phyloP scores from a whole-genome alignment of 2,329 filamentous ascomycete genomes.

The Knufia petricola region DNA sequence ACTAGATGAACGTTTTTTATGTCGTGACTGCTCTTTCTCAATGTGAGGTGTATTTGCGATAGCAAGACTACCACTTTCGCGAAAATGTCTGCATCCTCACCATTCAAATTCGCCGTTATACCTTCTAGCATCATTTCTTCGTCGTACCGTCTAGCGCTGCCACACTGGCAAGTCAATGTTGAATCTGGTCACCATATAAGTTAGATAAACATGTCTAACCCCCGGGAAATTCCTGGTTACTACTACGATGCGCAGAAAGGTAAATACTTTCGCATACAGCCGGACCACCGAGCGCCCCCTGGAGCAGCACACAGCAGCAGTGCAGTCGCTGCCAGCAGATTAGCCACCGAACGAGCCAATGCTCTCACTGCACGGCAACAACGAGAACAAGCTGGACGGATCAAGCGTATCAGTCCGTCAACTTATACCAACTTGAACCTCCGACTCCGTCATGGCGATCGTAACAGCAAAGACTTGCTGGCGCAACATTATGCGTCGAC shows the following conservation, averaged over 20 bases:
- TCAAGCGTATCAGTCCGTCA: background rate
- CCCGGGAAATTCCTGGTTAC: background rate
- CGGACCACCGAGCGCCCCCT: conserved; percentile 37
- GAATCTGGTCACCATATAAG: too few relatives aligned
- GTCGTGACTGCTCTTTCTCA: too few relatives aligned
- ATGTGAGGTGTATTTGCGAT: too few relatives aligned
- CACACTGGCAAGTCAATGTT: too few relatives aligned
- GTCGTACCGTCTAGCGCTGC: too few relatives aligned
- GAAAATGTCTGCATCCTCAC: too few relatives aligned
- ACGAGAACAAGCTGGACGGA: background rate
- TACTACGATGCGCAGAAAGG: conserved; percentile 37
- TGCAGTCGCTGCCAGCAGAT: background rate
- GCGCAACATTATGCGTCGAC: background rate
- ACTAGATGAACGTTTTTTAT: too few relatives aligned
- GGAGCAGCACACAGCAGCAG: conserved; percentile 1
- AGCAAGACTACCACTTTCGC: too few relatives aligned
- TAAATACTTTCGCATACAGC: conserved; percentile 60
- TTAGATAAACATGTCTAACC: too few relatives aligned
- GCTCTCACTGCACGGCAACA: background rate
- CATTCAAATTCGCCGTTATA: too few relatives aligned
- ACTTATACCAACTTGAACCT: background rate
- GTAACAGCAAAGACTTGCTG: background rate
- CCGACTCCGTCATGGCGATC: background rate
- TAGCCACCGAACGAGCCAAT: background rate
- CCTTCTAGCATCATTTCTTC: too few relatives aligned